These are phyloP conservation scores for Sonneratia alba DNA, from an alignment of 345 rosid species.

Conservation along the genomic window DNA sequence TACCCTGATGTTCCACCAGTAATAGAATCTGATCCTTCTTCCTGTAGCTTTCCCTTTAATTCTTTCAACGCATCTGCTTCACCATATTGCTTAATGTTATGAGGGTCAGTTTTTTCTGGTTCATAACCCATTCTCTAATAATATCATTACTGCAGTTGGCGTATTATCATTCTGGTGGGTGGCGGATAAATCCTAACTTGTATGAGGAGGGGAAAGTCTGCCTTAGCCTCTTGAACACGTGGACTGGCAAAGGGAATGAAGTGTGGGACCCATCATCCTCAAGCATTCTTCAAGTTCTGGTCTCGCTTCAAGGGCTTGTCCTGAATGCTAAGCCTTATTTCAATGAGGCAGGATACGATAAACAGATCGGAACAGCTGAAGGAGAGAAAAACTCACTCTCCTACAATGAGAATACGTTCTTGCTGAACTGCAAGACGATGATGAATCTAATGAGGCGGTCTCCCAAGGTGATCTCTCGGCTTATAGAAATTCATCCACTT, in stretches of 20 bases:
- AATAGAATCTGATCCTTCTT: constrained; percentile 15
- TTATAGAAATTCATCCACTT: not conserved
- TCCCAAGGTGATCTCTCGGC: constrained; percentile 54
- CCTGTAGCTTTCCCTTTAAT: not conserved
- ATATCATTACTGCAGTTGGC: constrained; percentile 55
- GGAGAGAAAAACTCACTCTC: constrained; percentile 93
- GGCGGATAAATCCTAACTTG: constrained; percentile 91
- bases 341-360: constrained; percentile 97
- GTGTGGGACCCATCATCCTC: constrained; percentile 91
- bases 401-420: constrained; percentile 86
- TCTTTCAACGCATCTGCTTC: not conserved
- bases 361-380: constrained; percentile 87
- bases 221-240: constrained; percentile 95
- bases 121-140: constrained; percentile 5
- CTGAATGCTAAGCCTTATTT: constrained; percentile 94
- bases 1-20: constrained; percentile 92
- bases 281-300: constrained; percentile 96
- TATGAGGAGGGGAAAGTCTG: constrained; percentile 97
- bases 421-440: constrained; percentile 91
- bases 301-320: constrained; percentile 95
- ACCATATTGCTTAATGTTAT: not conserved
- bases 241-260: constrained; percentile 96
- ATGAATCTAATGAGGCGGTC: constrained; percentile 83
- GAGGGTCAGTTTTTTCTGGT: not conserved
- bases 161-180: constrained; percentile 94